These are phyloP conservation scores for Ganoderma multipileum DNA, from an alignment of 1,284 basidiomycete species.

Conservation along the genomic window DNA sequence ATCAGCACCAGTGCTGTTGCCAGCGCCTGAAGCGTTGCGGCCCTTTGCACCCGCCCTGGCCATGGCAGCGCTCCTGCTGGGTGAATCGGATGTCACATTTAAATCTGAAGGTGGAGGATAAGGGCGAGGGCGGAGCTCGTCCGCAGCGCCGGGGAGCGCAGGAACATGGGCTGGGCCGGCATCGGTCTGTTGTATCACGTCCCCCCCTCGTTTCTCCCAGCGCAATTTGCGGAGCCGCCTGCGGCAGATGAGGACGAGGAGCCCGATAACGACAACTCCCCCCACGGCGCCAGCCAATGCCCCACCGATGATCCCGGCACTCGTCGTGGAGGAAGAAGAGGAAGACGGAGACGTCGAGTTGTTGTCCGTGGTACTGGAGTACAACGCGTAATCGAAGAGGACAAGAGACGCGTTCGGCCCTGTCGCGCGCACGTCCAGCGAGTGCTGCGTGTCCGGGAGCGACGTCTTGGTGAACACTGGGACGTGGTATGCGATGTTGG, in stretches of 20 bases:
- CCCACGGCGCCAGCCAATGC: neutral
- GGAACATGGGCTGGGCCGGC: neutral
- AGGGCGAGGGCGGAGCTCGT: neutral
- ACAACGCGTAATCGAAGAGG: conserved; percentile 20
- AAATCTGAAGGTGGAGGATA: neutral
- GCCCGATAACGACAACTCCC: neutral
- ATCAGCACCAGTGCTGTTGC: neutral
- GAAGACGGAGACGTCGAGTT: neutral
- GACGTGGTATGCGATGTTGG: conserved; percentile 10
- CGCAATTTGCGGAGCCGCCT: neutral
- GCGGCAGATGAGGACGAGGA: neutral
- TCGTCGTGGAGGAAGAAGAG: neutral
- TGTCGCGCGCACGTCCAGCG: conserved; percentile 2
- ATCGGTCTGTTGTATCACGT: neutral
- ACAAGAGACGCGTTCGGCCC: conserved; percentile 1
- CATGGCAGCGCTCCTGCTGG: neutral
- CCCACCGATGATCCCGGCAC: neutral
- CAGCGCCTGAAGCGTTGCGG: neutral
- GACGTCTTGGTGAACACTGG: conserved; percentile 15
- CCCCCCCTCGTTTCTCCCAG: neutral
- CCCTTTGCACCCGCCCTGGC: neutral
- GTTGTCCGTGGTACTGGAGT: neutral
- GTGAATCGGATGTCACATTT: neutral
- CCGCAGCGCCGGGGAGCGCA: neutral
- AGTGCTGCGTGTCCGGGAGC: conserved; percentile 10